Evolutionary conservation across 345 rosid species (phyloP), one percentile per base, ranked within the genome.

Genomic region (Ailanthus altissimus): DNA sequence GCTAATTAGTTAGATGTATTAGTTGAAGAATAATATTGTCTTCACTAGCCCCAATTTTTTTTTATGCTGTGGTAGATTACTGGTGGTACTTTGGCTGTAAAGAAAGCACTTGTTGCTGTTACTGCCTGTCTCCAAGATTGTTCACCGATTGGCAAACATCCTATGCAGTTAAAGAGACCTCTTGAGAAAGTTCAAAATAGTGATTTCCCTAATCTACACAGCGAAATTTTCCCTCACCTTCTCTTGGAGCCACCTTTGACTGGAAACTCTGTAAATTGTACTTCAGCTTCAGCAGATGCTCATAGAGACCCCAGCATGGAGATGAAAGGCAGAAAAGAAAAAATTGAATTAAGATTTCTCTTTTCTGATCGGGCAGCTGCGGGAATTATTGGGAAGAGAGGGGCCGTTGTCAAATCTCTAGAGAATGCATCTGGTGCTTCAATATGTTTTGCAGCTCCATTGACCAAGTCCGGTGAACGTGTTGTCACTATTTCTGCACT

Each of bases 351-450:
- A 51, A 87, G 87, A 70, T 43, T 91, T 43, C 83, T 91, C 45
- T 87, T 86, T 78, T 79, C 94, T n/a, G 65, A 75, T 80, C 54
- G 40, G 47, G 85, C 80, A 65, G 89, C 90, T 36, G 91, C 92
- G n/a, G 86, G 87, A 59, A 86, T 90, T n/a, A 91, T 91, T 79
- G 97, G 97, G 73, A 85, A 79, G 81, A 83, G 51, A 81, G 94
- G 97, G 61, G 77, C 80, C 62, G 73, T 78, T 54, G 84, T 91
- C 57, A 86, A 87, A 85, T 84, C 85, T 81, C 73, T 91, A 70
- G 81, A 90, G 82, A 86, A 87, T 73, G 83, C 81, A 78, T 78
- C 94, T 0, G 90, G 97, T 79, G 97, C 94, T 83, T 84, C 88
- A 60, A 87, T 91, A 42, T 49, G 21, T 20, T 45, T 88, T 80